Percentiles rank a stretch among this genome's conserved stretches.
phyloP scores from a whole-genome alignment of 495 filamentous ascomycete genomes.

The Xylaria bambusicola region DNA sequence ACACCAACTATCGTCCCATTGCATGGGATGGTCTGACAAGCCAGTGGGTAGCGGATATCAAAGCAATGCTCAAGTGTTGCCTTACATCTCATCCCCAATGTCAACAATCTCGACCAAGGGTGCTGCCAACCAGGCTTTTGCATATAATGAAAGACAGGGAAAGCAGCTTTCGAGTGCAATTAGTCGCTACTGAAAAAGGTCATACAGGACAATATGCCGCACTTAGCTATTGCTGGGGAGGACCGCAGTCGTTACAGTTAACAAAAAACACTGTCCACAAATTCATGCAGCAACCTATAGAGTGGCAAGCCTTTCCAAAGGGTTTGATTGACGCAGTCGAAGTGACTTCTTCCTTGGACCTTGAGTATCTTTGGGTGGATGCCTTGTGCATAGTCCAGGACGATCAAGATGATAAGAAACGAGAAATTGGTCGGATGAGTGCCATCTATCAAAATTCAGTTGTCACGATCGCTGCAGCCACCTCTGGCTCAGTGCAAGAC shows the following conservation, averaged over 20 bases:
- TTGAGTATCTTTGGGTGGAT: slow-evolving; percentile 44
- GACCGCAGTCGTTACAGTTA: slow-evolving; percentile 18
- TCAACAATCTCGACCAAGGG: too few species aligned
- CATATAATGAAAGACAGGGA: too few species aligned
- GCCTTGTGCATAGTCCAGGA: slow-evolving; percentile 39
- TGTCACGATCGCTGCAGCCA: slow-evolving; percentile 34
- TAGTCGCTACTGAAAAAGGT: too few species aligned
- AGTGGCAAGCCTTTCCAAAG: neutral
- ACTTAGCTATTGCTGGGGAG: slow-evolving; percentile 22
- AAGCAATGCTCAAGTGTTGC: too few species aligned
- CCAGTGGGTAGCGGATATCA: too few species aligned
- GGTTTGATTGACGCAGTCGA: slow-evolving; percentile 30
- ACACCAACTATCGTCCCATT: too few species aligned
- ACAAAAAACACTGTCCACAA: slow-evolving; percentile 9
- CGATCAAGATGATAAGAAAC: slow-evolving; percentile 27
- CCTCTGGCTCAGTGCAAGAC: slow-evolving; percentile 5
- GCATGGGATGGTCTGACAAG: too few species aligned
- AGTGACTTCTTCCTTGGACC: slow-evolving; percentile 27
- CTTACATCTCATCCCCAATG: too few species aligned
- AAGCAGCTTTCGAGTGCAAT: too few species aligned
- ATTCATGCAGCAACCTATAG: slow-evolving; percentile 1
- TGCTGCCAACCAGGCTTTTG: too few species aligned
- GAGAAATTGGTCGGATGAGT: slow-evolving; percentile 34
- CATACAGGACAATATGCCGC: slow-evolving; percentile 8
- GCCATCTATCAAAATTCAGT: slow-evolving; percentile 27